Conservation (phyloP, 176 grass and related monocot genomes). For the Zoysia japonica region DNA sequence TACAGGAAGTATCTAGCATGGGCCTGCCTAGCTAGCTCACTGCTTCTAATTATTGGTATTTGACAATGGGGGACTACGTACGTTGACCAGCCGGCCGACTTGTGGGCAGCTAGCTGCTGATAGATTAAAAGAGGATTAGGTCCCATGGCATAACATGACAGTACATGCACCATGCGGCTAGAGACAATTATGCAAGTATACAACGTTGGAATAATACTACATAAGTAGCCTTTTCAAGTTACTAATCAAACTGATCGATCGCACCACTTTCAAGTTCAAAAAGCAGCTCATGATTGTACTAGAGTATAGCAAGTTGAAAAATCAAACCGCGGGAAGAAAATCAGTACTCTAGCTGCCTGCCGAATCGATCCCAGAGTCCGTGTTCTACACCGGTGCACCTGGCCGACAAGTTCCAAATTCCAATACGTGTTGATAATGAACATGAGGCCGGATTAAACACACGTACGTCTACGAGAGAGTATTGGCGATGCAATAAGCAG, state of each 20-base stretch:
- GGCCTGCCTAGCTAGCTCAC: slow-evolving; percentile 10
- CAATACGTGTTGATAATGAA: slow-evolving; percentile 1
- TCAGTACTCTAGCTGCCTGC: slow-evolving; percentile 35
- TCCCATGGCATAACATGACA: slow-evolving; percentile 45
- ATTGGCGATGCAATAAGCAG: neutral
- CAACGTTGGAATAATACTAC: neutral
- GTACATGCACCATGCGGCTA: slow-evolving; percentile 24
- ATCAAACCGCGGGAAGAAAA: neutral
- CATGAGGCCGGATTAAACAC: neutral
- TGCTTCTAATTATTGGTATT: slow-evolving; percentile 36
- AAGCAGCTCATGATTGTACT: neutral
- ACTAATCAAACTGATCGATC: neutral
- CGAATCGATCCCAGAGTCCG: slow-evolving; percentile 26
- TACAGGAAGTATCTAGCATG: slow-evolving; percentile 22
- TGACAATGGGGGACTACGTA: slow-evolving; percentile 11
- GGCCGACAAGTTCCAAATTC: neutral
- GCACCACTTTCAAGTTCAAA: neutral
- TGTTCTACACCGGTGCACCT: neutral
- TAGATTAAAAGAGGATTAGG: slow-evolving; percentile 35
- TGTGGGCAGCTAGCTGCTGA: neutral
- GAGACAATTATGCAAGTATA: neutral
- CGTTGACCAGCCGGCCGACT: slow-evolving; percentile 26
- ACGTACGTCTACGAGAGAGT: neutral
- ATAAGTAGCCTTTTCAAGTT: slow-evolving; percentile 24
- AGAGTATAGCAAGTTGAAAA: slow-evolving; percentile 14